These are phyloP conservation scores for Furcasterigmium furcatum DNA, from an alignment of 2,329 filamentous ascomycete genomes.

Conservation along the genomic window DNA sequence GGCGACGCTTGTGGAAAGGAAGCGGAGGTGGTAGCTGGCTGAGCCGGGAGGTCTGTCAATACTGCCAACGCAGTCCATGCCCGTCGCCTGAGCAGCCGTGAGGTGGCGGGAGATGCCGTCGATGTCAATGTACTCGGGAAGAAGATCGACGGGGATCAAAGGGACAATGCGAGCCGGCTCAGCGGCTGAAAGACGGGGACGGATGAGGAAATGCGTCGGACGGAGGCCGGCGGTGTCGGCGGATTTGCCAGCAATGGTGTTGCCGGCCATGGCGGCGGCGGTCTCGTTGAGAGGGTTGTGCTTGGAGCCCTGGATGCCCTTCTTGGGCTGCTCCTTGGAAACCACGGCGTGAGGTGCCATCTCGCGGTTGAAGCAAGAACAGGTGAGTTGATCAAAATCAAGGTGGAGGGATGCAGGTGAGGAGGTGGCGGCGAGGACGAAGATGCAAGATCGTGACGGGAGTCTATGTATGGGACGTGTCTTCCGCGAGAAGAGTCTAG, in stretches of 20 bases:
- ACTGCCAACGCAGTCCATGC: conserved; percentile 34
- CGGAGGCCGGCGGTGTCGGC: conserved; percentile 9
- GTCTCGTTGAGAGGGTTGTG: conserved; percentile 6
- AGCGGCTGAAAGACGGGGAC: conserved; percentile 11
- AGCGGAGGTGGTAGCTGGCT: conserved; percentile 16
- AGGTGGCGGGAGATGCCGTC: conserved; percentile 40
- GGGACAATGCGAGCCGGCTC: conserved; percentile 40
- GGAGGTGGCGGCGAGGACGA: too few relatives aligned
- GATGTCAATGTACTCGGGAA: conserved; percentile 42
- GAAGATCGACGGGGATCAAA: conserved; percentile 50
- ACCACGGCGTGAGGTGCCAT: background rate
- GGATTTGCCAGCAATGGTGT: background rate
- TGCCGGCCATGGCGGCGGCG: background rate
- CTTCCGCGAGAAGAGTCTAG: too few relatives aligned
- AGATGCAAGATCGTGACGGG: too few relatives aligned
- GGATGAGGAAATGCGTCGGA: conserved; percentile 36
- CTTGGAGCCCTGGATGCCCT: conserved; percentile 9
- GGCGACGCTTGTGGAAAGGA: conserved; percentile 8
- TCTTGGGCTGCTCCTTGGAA: background rate
- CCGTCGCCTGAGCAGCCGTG: conserved; percentile 28
- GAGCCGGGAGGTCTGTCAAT: conserved; percentile 15
- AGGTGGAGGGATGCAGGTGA: too few relatives aligned
- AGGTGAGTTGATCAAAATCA: too few relatives aligned
- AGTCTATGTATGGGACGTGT: too few relatives aligned
- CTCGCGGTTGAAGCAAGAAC: too few relatives aligned